phyloP scores from a whole-genome alignment of 495 filamentous ascomycete genomes.

The Penicillium egyptiacum region DNA sequence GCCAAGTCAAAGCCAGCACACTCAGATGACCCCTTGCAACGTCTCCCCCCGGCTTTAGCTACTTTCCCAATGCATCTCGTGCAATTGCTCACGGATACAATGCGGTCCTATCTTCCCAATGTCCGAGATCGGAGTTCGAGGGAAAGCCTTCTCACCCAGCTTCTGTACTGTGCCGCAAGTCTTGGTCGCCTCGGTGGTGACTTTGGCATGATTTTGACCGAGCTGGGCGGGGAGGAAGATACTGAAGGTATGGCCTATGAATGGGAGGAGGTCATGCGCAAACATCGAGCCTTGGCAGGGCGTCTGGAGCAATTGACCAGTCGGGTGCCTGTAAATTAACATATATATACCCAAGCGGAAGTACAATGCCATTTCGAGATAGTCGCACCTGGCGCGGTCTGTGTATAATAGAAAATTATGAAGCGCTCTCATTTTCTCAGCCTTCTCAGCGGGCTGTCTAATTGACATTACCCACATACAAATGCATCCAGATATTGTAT shows the following conservation, averaged over 20 bases:
- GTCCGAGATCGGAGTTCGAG: constrained; percentile 73
- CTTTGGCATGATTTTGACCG: constrained; percentile 83
- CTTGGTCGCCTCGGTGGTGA: constrained; percentile 89
- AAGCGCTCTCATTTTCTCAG: not conserved
- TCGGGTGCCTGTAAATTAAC: constrained; percentile 26
- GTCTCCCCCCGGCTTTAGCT: constrained; percentile 72
- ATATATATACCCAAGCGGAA: constrained; percentile 6
- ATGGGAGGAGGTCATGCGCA: constrained; percentile 90
- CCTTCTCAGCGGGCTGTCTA: not conserved
- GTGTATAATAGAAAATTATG: constrained; percentile 3
- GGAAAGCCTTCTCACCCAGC: constrained; percentile 90
- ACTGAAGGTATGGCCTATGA: constrained; percentile 55
- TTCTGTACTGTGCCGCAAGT: constrained; percentile 93
- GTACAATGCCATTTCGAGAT: not conserved
- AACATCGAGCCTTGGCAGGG: constrained; percentile 84
- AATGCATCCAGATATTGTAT: not conserved
- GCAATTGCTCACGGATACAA: constrained; percentile 72
- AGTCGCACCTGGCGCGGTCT: not conserved
- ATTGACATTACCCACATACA: not conserved
- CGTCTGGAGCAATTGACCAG: constrained; percentile 76
- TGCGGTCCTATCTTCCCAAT: constrained; percentile 78
- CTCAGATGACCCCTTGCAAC: constrained; percentile 59
- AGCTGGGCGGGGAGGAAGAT: constrained; percentile 55
- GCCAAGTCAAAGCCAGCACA: constrained; percentile 21
- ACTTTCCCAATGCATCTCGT: constrained; percentile 89